Conservation (phyloP, 2,329 filamentous ascomycete species). For the Arthrobotrys sphaeroides region DNA sequence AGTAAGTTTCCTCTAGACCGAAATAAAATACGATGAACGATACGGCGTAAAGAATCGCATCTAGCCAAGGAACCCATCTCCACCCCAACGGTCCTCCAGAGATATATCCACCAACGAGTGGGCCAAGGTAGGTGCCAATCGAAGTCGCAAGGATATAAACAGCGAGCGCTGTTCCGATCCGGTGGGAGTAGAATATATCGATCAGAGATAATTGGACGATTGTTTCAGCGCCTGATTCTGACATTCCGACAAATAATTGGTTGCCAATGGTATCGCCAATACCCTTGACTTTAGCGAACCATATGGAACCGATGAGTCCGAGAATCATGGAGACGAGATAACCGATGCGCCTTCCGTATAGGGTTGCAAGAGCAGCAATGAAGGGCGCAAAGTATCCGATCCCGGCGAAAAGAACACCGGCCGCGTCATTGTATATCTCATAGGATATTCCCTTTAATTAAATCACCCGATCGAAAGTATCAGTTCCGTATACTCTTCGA, state of each 20-base stretch:
- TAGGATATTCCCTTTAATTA: conserved; percentile 64
- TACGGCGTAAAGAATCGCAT: conserved; percentile 65
- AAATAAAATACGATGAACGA: conserved; percentile 66
- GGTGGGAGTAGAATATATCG: conserved; percentile 70
- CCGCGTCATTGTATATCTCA: conserved; percentile 67
- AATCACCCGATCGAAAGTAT: background rate
- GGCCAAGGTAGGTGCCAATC: conserved; percentile 68
- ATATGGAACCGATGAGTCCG: conserved; percentile 66
- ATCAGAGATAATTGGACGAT: conserved; percentile 69
- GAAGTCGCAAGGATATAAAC: conserved; percentile 68
- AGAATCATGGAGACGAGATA: conserved; percentile 67
- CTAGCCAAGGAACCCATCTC: conserved; percentile 68
- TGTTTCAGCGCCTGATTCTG: conserved; percentile 68
- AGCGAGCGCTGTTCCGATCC: conserved; percentile 67
- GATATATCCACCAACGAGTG: conserved; percentile 67
- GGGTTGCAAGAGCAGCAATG: conserved; percentile 66
- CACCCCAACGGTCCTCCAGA: conserved; percentile 65
- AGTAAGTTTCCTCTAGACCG: conserved; percentile 67
- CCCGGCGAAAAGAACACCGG: conserved; percentile 67
- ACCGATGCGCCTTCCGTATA: conserved; percentile 68
- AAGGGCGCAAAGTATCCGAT: conserved; percentile 69
- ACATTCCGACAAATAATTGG: conserved; percentile 69
- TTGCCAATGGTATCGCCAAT: conserved; percentile 66
- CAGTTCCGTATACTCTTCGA: background rate
- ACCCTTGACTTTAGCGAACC: conserved; percentile 65